Evolutionary conservation across 768 basidiomycete species (phyloP), one percentile per base, ranked within the genome.

Genomic region (Dacryopinax primogenitus): DNA sequence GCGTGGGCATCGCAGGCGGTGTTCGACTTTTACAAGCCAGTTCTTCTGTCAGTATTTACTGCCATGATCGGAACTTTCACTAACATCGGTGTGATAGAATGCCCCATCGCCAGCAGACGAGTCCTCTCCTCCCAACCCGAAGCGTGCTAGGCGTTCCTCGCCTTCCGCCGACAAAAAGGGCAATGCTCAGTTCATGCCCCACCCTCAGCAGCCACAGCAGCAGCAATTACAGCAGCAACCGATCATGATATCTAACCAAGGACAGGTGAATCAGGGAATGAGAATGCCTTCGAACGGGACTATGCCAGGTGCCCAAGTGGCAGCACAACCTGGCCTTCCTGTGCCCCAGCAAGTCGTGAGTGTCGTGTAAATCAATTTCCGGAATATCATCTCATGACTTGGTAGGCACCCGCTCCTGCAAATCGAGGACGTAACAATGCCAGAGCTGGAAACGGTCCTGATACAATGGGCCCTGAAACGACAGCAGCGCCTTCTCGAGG

Each of bases 151-250:
- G 51, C 51, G 51, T 58, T 58, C 51, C 30, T 11, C 51, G 51
- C 51, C 51, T 13, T 39, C 37, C 37, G 37, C 37, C n/a, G 51
- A 58, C 51, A 58, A 58, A 58, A 58, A 58, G 51, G 51, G 51
- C 30, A 32, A 58, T 30, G 51, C 51, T 15, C 51, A 23, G 26
- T 58, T 58, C 51, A 15, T 58, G 23, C 51, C 51, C 18, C 26
- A 28, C 13, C 51, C 3, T 11, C 37, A 39, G 37, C 37, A 39
- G 37, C 37, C 11, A n/a, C 37, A 39, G 37, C 37, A 18, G n/a
- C 63, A 44, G 15, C 63, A 39, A 39, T 13, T 67, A 35, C 69
- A 67, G 63, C 77, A 73, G 66, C 73, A 67, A 33, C 70, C 65
- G 0, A 72, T 73, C 45, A 26, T 68, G 28, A 67, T 64, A 3